Evolutionary conservation across 2,329 filamentous ascomycete genomes (phyloP).

Genomic region (Colletotrichum navitas): DNA sequence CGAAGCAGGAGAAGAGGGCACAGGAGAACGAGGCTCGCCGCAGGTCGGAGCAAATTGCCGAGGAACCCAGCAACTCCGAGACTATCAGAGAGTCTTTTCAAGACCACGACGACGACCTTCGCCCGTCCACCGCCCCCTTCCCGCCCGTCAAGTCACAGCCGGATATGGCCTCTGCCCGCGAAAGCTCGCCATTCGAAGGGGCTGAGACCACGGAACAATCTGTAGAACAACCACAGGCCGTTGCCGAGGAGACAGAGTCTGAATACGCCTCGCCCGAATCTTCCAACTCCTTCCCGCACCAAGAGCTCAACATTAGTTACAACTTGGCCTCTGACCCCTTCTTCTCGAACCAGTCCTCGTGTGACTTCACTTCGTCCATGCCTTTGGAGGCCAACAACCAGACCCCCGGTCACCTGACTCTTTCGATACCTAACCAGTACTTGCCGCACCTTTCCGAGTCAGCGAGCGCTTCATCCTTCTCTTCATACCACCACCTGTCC

Average conservation of each 20-base stretch:
- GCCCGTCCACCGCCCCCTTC: constrained; percentile 54
- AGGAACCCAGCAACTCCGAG: constrained; percentile 52
- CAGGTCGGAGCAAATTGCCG: constrained; percentile 51
- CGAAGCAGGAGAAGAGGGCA: constrained; percentile 73
- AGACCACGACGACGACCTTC: constrained; percentile 52
- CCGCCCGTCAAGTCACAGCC: constrained; percentile 31
- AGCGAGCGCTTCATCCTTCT: constrained; percentile 32
- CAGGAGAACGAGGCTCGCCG: constrained; percentile 60
- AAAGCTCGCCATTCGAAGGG: constrained; percentile 23
- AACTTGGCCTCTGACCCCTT: constrained; percentile 25
- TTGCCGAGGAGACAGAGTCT: constrained; percentile 25
- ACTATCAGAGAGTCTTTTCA: constrained; percentile 50
- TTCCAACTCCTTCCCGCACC: constrained; percentile 23
- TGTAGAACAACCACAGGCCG: constrained; percentile 7
- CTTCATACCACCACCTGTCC: constrained; percentile 35
- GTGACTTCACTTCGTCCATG: constrained; percentile 37
- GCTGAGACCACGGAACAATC: constrained; percentile 2
- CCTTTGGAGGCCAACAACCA: constrained; percentile 24
- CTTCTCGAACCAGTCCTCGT: constrained; percentile 36
- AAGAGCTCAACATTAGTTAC: constrained; percentile 32
- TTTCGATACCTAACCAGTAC: constrained; percentile 41
- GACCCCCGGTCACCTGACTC: constrained; percentile 28
- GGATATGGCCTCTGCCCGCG: neutral
- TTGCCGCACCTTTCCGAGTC: constrained; percentile 27
- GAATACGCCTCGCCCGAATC: constrained; percentile 40